phyloP scores from a whole-genome alignment of 148 eudicot species.

The Rhododendron molle region DNA sequence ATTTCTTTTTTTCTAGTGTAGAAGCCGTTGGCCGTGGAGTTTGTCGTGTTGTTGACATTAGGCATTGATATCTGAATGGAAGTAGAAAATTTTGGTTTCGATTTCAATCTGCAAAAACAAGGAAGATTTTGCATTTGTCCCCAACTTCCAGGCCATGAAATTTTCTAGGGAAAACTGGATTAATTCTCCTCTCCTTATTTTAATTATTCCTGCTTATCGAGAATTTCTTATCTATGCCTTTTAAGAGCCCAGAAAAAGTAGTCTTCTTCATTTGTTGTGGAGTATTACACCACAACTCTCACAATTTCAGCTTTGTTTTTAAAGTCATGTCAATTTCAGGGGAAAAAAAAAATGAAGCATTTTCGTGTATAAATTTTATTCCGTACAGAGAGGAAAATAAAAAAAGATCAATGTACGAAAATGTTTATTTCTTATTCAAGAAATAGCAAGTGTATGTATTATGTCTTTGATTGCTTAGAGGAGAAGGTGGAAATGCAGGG shows the following conservation, averaged over 20 bases:
- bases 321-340: not conserved
- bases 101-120: not conserved
- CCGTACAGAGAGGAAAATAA: rapidly evolving
- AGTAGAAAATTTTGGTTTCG: not conserved
- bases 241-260: too few relatives aligned
- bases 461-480: not conserved
- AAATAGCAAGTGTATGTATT: not conserved
- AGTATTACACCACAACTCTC: too few relatives aligned
- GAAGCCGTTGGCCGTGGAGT: not conserved
- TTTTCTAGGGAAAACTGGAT: not conserved
- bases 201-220: not conserved
- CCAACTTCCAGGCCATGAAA: not conserved
- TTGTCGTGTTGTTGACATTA: not conserved
- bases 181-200: not conserved
- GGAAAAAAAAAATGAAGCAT: too few relatives aligned
- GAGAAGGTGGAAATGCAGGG: not conserved
- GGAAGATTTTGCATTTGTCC: not conserved
- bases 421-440: not conserved
- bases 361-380: not conserved
- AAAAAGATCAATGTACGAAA: not conserved
- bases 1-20: not conserved
- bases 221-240: not conserved
- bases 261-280: not conserved
- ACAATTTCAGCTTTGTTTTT: too few relatives aligned
- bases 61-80: not conserved